These are phyloP conservation scores for Phenoliferia sp. DNA, from an alignment of 1,284 basidiomycete genomes.

Conservation along the genomic window DNA sequence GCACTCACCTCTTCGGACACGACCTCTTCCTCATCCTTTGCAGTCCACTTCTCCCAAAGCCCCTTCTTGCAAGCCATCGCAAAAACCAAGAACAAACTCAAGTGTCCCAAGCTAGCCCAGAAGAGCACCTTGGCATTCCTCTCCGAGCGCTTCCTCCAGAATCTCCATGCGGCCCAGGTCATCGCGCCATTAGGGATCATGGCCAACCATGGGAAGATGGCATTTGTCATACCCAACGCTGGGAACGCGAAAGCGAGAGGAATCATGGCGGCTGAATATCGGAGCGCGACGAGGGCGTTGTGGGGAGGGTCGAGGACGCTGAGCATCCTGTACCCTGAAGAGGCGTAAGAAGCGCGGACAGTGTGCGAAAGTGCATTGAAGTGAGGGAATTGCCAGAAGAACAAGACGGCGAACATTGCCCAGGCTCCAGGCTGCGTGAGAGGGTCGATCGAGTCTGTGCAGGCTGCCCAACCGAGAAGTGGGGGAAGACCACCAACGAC, in stretches of 20 bases:
- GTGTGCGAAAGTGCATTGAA: slow-evolving; percentile 92
- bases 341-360: slow-evolving; percentile 81
- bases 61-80: slow-evolving; percentile 93
- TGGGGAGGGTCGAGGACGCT: slow-evolving; percentile 71
- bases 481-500: slow-evolving; percentile 91
- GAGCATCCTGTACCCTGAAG: slow-evolving; percentile 92
- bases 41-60: slow-evolving; percentile 21
- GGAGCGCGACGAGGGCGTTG: slow-evolving; percentile 79
- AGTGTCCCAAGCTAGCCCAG: slow-evolving; percentile 81
- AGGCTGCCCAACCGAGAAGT: slow-evolving; percentile 97
- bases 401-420: slow-evolving; percentile 72
- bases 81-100: slow-evolving; percentile 81
- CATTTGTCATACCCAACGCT: slow-evolving; percentile 78
- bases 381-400: slow-evolving; percentile 98
- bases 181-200: slow-evolving; percentile 71
- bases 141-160: slow-evolving; percentile 66
- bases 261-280: slow-evolving; percentile 75
- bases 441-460: slow-evolving; percentile 73
- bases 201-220: slow-evolving; percentile 75
- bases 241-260: slow-evolving; percentile 77
- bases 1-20: slow-evolving; percentile 10
- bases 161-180: slow-evolving; percentile 64
- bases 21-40: background rate
- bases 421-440: slow-evolving; percentile 51
- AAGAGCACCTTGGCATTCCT: slow-evolving; percentile 73